A percentile compares a stretch with the other conserved stretches of the same genome.
These are phyloP conservation scores for Paramyrothecium sp. DNA, from an alignment of 2,329 filamentous ascomycete genomes.

Conservation along the genomic window DNA sequence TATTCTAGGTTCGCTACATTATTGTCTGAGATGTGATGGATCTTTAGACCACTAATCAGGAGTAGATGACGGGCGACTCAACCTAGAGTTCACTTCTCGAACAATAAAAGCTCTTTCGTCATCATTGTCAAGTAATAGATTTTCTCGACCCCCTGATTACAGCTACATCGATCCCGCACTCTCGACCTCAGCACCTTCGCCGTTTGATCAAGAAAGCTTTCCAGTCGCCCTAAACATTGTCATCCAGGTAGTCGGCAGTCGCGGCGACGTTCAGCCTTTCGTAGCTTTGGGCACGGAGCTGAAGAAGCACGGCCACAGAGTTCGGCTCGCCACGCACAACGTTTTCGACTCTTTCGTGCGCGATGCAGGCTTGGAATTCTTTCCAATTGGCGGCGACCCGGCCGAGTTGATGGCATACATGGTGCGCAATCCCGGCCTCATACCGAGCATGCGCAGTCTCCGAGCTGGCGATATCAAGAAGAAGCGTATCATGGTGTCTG, in stretches of 20 bases:
- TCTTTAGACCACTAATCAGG: too few species aligned
- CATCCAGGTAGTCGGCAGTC: constrained; percentile 72
- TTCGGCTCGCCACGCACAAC: not conserved
- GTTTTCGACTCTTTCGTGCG: not conserved
- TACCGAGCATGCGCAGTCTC: constrained; percentile 22
- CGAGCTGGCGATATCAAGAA: constrained; percentile 24
- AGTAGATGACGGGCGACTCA: too few species aligned
- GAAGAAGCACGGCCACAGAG: constrained; percentile 45
- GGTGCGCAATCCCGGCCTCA: constrained; percentile 17
- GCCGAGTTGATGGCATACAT: constrained; percentile 51
- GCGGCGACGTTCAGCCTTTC: constrained; percentile 76
- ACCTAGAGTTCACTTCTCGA: too few species aligned
- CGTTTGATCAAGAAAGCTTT: too few species aligned
- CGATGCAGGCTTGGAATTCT: constrained; percentile 63
- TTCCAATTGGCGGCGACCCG: constrained; percentile 65
- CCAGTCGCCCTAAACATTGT: constrained; percentile 58
- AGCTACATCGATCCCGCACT: too few species aligned
- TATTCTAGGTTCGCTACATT: too few species aligned
- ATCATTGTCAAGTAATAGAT: too few species aligned
- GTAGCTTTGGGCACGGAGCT: constrained; percentile 66
- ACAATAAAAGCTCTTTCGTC: too few species aligned
- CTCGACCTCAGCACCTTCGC: too few species aligned
- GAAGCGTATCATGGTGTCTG: constrained; percentile 18
- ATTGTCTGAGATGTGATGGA: too few species aligned
- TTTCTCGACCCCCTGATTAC: too few species aligned